Conservation (phyloP, 768 basidiomycete species). For the Crucibulum laeve region DNA sequence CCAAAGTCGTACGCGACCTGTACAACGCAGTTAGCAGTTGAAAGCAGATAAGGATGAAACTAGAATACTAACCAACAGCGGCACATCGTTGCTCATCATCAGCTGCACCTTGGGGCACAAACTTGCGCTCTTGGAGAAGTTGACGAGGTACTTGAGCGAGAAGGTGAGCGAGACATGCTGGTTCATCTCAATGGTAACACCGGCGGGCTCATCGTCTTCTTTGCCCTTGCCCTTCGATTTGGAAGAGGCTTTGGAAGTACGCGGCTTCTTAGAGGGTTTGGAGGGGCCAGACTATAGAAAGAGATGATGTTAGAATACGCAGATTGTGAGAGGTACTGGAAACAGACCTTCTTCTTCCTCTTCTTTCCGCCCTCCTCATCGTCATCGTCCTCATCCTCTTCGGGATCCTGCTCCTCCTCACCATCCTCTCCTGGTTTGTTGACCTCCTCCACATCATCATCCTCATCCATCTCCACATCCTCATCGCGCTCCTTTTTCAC, state of each 20-base stretch:
- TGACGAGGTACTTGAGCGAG: constrained; percentile 94
- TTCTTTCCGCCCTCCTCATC: constrained; percentile 60
- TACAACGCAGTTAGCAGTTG: constrained; percentile 1
- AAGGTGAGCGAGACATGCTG: constrained; percentile 91
- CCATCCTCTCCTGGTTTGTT: constrained; percentile 41
- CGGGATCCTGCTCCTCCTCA: constrained; percentile 38
- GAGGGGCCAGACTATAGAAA: constrained; percentile 24
- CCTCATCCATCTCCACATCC: constrained; percentile 44
- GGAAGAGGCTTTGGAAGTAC: constrained; percentile 37
- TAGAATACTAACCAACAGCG: constrained; percentile 18
- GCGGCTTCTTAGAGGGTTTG: constrained; percentile 42
- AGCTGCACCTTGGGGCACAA: constrained; percentile 45
- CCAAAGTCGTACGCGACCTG: constrained; percentile 89
- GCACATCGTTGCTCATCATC: constrained; percentile 23
- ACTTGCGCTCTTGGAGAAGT: constrained; percentile 88
- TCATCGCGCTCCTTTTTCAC: constrained; percentile 42
- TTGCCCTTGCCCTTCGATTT: constrained; percentile 55
- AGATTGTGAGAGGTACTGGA: not conserved
- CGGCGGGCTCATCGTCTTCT: constrained; percentile 46
- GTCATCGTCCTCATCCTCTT: constrained; percentile 45
- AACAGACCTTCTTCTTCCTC: constrained; percentile 62
- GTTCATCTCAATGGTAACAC: constrained; percentile 81
- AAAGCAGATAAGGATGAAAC: constrained; percentile 3
- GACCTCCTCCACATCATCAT: constrained; percentile 37
- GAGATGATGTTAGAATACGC: constrained; percentile 5